phyloP scores from a whole-genome alignment of 352 stramenopile genomes.

The Globisporangium irregulare region DNA sequence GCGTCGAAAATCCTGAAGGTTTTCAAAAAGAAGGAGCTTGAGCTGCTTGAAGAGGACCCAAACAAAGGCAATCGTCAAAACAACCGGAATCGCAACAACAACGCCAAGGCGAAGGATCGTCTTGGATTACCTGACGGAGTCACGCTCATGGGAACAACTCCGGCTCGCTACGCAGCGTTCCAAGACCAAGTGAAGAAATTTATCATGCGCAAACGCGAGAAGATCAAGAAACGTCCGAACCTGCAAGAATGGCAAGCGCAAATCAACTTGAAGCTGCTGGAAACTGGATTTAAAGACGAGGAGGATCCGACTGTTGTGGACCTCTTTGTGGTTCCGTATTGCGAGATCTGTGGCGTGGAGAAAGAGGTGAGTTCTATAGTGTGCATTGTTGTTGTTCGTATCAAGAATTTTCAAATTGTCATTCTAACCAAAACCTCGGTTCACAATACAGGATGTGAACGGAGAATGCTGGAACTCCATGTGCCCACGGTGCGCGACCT shows the following conservation, averaged over 20 bases:
- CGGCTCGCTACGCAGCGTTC: constrained; percentile 75
- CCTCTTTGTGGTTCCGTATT: constrained; percentile 66
- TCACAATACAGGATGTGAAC: constrained; percentile 40
- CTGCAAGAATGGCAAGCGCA: constrained; percentile 72
- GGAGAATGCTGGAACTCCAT: constrained; percentile 74
- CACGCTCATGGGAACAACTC: constrained; percentile 79
- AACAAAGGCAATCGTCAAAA: constrained; percentile 51
- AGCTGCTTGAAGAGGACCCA: constrained; percentile 62
- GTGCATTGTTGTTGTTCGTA: not conserved
- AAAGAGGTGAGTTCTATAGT: constrained; percentile 55
- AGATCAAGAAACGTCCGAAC: constrained; percentile 85
- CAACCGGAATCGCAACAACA: constrained; percentile 67
- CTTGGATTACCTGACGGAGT: constrained; percentile 69
- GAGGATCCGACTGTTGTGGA: constrained; percentile 56
- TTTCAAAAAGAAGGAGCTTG: constrained; percentile 88
- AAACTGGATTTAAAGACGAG: constrained; percentile 53
- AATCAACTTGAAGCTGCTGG: constrained; percentile 61
- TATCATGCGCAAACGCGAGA: constrained; percentile 75
- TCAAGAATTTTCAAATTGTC: not conserved
- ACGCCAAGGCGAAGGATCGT: constrained; percentile 69
- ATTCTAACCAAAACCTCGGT: constrained; percentile 1
- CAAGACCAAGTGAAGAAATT: constrained; percentile 86
- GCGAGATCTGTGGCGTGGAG: constrained; percentile 79
- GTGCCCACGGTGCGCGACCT: constrained; percentile 67
- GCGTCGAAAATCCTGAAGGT: constrained; percentile 70